These are phyloP conservation scores for Paramyrothecium sp. DNA, from an alignment of 2,329 filamentous ascomycete genomes.

Conservation along the genomic window DNA sequence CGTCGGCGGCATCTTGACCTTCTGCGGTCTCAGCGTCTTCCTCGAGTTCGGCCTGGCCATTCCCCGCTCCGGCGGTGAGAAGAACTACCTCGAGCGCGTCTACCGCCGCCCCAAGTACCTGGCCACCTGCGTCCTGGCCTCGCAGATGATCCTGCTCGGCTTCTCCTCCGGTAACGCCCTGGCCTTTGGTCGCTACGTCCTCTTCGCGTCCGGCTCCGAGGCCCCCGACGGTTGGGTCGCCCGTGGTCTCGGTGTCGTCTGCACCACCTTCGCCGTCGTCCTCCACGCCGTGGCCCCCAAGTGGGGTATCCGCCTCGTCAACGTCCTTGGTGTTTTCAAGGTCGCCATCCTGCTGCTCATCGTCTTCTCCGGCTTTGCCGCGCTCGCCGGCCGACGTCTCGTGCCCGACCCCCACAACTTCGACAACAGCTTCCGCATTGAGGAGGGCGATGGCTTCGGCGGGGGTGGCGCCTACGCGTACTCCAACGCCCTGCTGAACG, in stretches of 20 bases:
- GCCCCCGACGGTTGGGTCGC: constrained; percentile 52
- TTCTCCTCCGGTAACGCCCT: constrained; percentile 60
- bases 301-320: constrained; percentile 59
- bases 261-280: constrained; percentile 51
- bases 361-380: constrained; percentile 59
- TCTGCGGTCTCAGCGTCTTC: constrained; percentile 59
- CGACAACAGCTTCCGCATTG: constrained; percentile 49
- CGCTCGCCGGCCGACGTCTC: constrained; percentile 47
- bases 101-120: constrained; percentile 58
- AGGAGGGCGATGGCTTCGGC: constrained; percentile 41
- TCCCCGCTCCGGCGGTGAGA: constrained; percentile 61
- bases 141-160: constrained; percentile 61
- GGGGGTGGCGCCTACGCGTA: constrained; percentile 51
- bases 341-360: constrained; percentile 59
- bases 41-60: constrained; percentile 64
- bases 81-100: constrained; percentile 65
- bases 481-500: constrained; percentile 55
- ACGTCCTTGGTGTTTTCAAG: constrained; percentile 60
- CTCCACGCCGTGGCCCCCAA: constrained; percentile 54
- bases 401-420: constrained; percentile 56
- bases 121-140: constrained; percentile 56
- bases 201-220: constrained; percentile 50
- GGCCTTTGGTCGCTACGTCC: constrained; percentile 57
- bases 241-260: constrained; percentile 54
- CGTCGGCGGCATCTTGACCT: constrained; percentile 50